Evolutionary conservation across 78 protist species (phyloP), one percentile per base, ranked within the genome.

Genomic region (Dictyostelium purpureum): DNA sequence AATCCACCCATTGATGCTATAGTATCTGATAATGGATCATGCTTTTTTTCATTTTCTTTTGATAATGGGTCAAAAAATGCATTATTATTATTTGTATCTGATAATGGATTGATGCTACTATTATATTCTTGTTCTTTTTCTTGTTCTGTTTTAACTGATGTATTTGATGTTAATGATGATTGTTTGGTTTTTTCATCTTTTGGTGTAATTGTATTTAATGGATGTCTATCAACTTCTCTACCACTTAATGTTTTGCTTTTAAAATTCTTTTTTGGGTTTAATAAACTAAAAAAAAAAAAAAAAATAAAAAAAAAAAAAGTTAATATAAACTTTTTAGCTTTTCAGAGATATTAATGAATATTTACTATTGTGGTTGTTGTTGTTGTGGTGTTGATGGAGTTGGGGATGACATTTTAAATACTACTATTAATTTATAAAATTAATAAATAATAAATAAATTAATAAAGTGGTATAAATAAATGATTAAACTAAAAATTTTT

Each of bases 1-100:
- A 88, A 38, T 61, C 93, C 93, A 52, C 93, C 93, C 93, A 88
- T 83, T 31, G 80, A 19, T 9, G 90, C 90, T 28, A 83, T 83
- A 0, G 81, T 24, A 4, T 59, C 61, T 35, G 83, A 43, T 21
- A 76, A 33, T 51, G 83, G 77, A 45, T 76, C 93, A 18, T 67
- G 37, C 28, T 77, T 73, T 9, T 11, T 24, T 9, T 75, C 88
- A 5, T 52, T 37, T 40, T 61, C 66, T 37, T 75, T 76, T 12
- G 79, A 75, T 18, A 88, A 38, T 49, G 93, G 87, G 51, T 74
- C 82, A 69, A 59, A 37, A 9, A 0, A 5, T 19, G 4, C 24
- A 40, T 40, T 69, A 11, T 40, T 24, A 11, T 35, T 40, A n/a
- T 19, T 40, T 11, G 38, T 35, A 16, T 26, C 31, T 12, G n/a